Base-by-base conservation (phyloP, 108 stramenopile genomes). In the Schizochytrium sp. region DNA sequence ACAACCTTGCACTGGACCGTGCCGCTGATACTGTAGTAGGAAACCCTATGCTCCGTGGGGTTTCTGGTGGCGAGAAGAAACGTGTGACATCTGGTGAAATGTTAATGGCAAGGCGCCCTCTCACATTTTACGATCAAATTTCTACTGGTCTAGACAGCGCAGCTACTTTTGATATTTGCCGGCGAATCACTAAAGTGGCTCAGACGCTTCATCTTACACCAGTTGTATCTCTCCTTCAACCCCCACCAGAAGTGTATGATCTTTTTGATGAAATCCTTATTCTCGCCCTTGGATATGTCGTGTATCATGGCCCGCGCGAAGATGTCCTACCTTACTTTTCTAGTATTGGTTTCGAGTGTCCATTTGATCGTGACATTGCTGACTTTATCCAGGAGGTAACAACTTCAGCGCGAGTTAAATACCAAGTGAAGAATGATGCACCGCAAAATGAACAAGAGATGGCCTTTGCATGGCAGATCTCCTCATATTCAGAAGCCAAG, bases 241-340 rank as follows among this genome's bases (percentile, higher is more conserved):
- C 97, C 38, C 96, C 96, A 1, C 97, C 97, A 2, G 97, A 97
- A 91, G 96, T 96, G 19, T 96, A 95, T 56, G 95, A 95, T 56
- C 92, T 97, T 60, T 97, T 97, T 91, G 97, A 97, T 87, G 96
- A 97, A 59, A 58, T 97, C 17, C 94, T 96, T 40, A 72, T 97
- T 69, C 89, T 97, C 42, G 95, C 94, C 89, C 88, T 94, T 50
- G 97, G 97, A 46, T 94, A 89, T 49, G 89, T 97, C 44, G 93
- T 97, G 28, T 96, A 95, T 76, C 94, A 94, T 38, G 97, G 96
- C 17, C 95, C 95, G 15, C 92, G 96, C 46, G 95, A 94, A 56
- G 88, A 92, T 12, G 91, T 95, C 3, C 61, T 95, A 64, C 57
- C 57, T 56, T 92, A 96, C 61, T 96, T 97, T 69, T 76, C 91